phyloP scores from a whole-genome alignment of 352 stramenopile species.

The Phytophthora pluvialis region DNA sequence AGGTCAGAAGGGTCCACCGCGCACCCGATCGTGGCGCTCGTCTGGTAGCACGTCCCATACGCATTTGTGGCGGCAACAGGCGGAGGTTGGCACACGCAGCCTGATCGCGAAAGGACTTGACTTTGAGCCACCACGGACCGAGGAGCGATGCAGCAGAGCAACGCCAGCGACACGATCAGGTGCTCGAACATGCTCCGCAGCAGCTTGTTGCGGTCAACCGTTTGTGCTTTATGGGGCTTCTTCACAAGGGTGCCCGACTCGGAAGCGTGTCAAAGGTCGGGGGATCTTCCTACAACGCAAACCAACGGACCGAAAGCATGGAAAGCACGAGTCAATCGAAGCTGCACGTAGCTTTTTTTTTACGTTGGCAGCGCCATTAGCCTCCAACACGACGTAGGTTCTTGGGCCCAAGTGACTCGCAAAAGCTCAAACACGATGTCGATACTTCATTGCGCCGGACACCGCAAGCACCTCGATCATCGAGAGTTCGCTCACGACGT shows the following conservation, averaged over 20 bases:
- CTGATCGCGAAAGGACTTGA: constrained; percentile 27
- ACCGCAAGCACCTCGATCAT: too few species aligned
- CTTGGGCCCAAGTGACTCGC: too few species aligned
- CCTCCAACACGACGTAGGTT: too few species aligned
- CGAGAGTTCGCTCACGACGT: too few species aligned
- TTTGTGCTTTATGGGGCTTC: not conserved
- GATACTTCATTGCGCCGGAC: too few species aligned
- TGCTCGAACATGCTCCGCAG: not conserved
- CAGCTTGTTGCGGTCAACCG: not conserved
- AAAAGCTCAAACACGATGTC: too few species aligned
- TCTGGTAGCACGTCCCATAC: constrained; percentile 32
- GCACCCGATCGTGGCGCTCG: constrained; percentile 20
- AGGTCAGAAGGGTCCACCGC: constrained; percentile 24
- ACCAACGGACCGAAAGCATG: constrained; percentile 6
- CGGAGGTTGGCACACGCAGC: constrained; percentile 37
- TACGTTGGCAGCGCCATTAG: too few species aligned
- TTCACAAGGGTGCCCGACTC: not conserved
- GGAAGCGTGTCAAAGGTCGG: constrained; percentile 19
- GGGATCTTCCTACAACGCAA: constrained; percentile 10
- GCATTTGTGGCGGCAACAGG: constrained; percentile 1
- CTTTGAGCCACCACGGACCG: not conserved
- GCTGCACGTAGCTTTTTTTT: too few species aligned
- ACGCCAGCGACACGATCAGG: not conserved
- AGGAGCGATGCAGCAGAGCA: not conserved
- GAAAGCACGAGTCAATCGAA: not conserved